Evolutionary conservation across 1,139 yeast species (phyloP), one percentile per base, ranked within the genome.

Genomic region (Williopsis jadinii): DNA sequence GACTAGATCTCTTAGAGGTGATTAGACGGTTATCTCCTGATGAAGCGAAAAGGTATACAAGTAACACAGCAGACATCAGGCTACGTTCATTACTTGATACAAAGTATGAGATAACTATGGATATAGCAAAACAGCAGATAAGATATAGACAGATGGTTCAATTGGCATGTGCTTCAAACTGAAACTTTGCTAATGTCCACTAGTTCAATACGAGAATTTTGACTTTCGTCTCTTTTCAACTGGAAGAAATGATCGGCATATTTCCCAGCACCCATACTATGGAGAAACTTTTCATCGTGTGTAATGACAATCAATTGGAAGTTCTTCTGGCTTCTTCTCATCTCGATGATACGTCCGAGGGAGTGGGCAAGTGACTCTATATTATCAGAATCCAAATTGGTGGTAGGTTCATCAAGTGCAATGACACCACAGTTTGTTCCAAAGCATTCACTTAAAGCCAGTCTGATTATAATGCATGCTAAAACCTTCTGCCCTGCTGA

Each of bases 401-500:
- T 94, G 0, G 99, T 94, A 8, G 99, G 99, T 63, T 94, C 99
- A 63, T 94, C 99, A 35, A 94, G 68, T 0, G 97, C 95, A 53
- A 94, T 86, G 59, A 92, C 83, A 40, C 98, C 98, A 66, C 97
- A 92, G 58, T 84, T 87, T 1, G 80, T 74, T 9, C 98, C 98
- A 67, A 94, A 92, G 57, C 97, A 87, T 61, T 94, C 98, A 0
- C 97, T 95, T 39, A 94, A 67, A 0, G 97, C 97, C 44, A 94
- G 67, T 42, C 99, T 71, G 41, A 94, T 90, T 32, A 94, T 80
- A 41, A 94, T 88, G 42, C 95, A 83, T 0, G 98, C 96, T 42
- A 94, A 67, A 2, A 94, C 97, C 58, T 88, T 87, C 61, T 94
- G 99, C 1, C 99, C 99, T 0, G 98, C 98, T 3, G 97, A 87